Evolutionary conservation across 2,329 filamentous ascomycete species (phyloP).

Genomic region (Exophiala bonariae): DNA sequence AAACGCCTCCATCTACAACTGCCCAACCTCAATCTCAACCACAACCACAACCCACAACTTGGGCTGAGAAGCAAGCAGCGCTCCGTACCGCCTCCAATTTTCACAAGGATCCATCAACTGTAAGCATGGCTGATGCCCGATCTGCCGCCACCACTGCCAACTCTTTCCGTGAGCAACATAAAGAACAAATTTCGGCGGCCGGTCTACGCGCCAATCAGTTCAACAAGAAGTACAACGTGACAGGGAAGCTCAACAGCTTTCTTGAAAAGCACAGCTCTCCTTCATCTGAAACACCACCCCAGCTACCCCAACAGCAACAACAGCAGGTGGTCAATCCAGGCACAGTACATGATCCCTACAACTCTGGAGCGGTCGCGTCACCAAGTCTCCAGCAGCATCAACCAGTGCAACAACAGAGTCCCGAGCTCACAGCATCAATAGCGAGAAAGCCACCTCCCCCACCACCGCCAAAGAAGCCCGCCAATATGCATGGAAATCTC

Average conservation of each 20-base stretch:
- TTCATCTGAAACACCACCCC: slow-evolving; percentile 30
- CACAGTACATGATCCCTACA: too few species aligned
- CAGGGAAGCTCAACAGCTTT: slow-evolving; percentile 49
- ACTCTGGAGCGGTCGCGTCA: too few species aligned
- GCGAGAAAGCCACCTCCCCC: slow-evolving; percentile 54
- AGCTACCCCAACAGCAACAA: slow-evolving; percentile 19
- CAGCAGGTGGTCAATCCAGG: neutral
- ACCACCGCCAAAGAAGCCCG: slow-evolving; percentile 59
- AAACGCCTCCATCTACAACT: slow-evolving; percentile 11
- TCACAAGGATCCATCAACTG: slow-evolving; percentile 61
- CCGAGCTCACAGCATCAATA: slow-evolving; percentile 31
- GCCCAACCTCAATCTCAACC: slow-evolving; percentile 21
- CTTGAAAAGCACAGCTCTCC: slow-evolving; percentile 42
- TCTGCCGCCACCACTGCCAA: slow-evolving; percentile 62
- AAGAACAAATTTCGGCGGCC: slow-evolving; percentile 65
- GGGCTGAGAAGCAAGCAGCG: slow-evolving; percentile 63
- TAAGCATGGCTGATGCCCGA: slow-evolving; percentile 60
- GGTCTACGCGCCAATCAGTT: slow-evolving; percentile 57
- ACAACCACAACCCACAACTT: slow-evolving; percentile 42
- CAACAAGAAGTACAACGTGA: slow-evolving; percentile 63
- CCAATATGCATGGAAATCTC: slow-evolving; percentile 40
- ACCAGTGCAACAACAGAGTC: slow-evolving; percentile 27
- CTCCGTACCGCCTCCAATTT: slow-evolving; percentile 61
- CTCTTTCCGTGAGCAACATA: slow-evolving; percentile 67
- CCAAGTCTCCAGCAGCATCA: neutral